Conservation (phyloP, 192 early-diverging fungal genomes). For the Coemansia sp. region DNA sequence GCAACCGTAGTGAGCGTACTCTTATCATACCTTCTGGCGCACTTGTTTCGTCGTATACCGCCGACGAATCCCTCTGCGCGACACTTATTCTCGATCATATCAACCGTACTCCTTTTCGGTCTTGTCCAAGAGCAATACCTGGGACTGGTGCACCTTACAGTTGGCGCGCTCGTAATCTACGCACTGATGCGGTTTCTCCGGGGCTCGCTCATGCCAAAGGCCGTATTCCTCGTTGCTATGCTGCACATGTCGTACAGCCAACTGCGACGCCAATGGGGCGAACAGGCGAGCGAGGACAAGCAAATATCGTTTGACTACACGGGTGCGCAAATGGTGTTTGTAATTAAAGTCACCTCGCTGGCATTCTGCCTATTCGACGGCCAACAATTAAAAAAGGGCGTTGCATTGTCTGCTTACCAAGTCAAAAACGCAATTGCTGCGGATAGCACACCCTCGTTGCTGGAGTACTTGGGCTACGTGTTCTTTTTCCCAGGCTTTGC, state of each 20-base stretch:
- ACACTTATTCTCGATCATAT: slow-evolving; percentile 63
- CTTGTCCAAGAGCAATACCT: slow-evolving; percentile 60
- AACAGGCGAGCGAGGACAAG: slow-evolving; percentile 16
- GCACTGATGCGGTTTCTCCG: slow-evolving; percentile 54
- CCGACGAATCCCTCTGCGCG: slow-evolving; percentile 40
- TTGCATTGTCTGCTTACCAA: slow-evolving; percentile 63
- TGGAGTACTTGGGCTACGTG: slow-evolving; percentile 83
- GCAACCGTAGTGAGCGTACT: slow-evolving; percentile 59
- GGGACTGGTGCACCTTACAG: slow-evolving; percentile 61
- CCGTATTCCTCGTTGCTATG: slow-evolving; percentile 67
- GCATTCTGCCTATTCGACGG: slow-evolving; percentile 86
- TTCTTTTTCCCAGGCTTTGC: slow-evolving; percentile 89
- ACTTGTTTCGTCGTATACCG: slow-evolving; percentile 62
- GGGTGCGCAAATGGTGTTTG: slow-evolving; percentile 91
- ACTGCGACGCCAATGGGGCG: slow-evolving; percentile 38
- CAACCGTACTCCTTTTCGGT: slow-evolving; percentile 59
- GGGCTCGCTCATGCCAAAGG: slow-evolving; percentile 56
- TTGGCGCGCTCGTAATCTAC: slow-evolving; percentile 57
- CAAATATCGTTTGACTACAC: slow-evolving; percentile 78
- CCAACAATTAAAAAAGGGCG: slow-evolving; percentile 18
- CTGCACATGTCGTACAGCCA: slow-evolving; percentile 66
- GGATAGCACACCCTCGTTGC: slow-evolving; percentile 60
- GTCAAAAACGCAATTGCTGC: slow-evolving; percentile 59
- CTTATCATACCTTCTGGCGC: slow-evolving; percentile 60
- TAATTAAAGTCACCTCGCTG: slow-evolving; percentile 89